Percentiles rank a stretch among this genome's conserved stretches.
Evolutionary conservation across 2,329 filamentous ascomycete species (phyloP).

Genomic region (Clarireedia hainanense): DNA sequence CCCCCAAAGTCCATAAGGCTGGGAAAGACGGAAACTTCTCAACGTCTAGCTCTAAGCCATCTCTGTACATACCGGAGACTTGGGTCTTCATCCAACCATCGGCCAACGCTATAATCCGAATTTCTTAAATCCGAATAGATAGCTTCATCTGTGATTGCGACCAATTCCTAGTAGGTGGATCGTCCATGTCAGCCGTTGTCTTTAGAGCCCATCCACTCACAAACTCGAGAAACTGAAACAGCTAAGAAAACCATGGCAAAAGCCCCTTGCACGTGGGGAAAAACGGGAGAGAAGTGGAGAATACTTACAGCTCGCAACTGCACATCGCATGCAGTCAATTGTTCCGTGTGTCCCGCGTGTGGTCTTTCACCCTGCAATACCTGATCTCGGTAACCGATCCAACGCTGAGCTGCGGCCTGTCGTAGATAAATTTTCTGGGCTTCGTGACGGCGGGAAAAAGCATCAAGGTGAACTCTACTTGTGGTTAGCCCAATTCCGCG

Average conservation of each 20-base stretch:
- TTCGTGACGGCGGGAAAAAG: slow-evolving; percentile 53
- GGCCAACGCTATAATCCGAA: slow-evolving; percentile 46
- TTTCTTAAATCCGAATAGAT: slow-evolving; percentile 48
- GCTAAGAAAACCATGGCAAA: too few relatives aligned
- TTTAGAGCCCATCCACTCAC: too few relatives aligned
- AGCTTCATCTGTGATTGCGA: slow-evolving; percentile 48
- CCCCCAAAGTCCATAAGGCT: too few relatives aligned
- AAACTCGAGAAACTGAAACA: not conserved
- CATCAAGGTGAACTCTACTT: slow-evolving; percentile 49
- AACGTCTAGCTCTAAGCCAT: slow-evolving; percentile 43
- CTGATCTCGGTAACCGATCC: slow-evolving; percentile 46
- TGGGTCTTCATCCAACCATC: slow-evolving; percentile 57
- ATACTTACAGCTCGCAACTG: slow-evolving; percentile 48
- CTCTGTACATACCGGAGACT: slow-evolving; percentile 48
- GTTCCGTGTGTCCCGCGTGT: slow-evolving; percentile 38
- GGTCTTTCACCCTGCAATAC: slow-evolving; percentile 46
- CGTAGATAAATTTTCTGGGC: slow-evolving; percentile 57
- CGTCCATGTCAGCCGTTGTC: too few relatives aligned
- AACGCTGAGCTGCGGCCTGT: slow-evolving; percentile 51
- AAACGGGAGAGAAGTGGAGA: not conserved
- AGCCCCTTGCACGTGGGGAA: not conserved
- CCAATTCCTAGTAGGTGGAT: slow-evolving; percentile 40
- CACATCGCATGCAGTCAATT: slow-evolving; percentile 46
- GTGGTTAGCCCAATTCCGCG: not conserved
- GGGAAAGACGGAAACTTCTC: not conserved